Evolutionary conservation across 2,329 filamentous ascomycete species (phyloP).

Genomic region (Aspergillus chevalieri): DNA sequence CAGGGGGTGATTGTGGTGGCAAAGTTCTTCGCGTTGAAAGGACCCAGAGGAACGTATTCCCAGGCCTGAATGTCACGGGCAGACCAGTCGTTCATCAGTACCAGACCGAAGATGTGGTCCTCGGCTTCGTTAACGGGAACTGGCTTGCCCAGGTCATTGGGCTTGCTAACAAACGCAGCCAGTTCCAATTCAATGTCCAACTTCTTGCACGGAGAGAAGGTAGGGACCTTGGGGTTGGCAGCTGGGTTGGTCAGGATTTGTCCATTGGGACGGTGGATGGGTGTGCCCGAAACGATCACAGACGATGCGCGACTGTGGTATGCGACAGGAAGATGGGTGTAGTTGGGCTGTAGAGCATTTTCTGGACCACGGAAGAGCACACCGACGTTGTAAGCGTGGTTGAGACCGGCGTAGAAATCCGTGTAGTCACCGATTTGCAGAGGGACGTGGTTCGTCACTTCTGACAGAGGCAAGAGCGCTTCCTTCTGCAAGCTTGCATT

Average conservation of each 20-base stretch:
- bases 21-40: conserved; percentile 81
- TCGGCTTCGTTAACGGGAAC: conserved; percentile 60
- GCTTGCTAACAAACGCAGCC: conserved; percentile 64
- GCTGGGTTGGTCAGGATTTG: conserved; percentile 64
- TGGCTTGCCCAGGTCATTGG: conserved; percentile 59
- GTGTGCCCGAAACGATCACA: conserved; percentile 67
- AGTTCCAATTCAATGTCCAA: conserved; percentile 78
- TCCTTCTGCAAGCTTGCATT: conserved; percentile 53
- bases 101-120: conserved; percentile 69
- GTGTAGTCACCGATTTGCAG: conserved; percentile 78
- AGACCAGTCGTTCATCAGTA: conserved; percentile 83
- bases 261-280: conserved; percentile 66
- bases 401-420: conserved; percentile 75
- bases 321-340: conserved; percentile 71
- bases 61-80: conserved; percentile 75
- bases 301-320: conserved; percentile 76
- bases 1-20: conserved; percentile 70
- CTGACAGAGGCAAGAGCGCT: conserved; percentile 53
- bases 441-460: conserved; percentile 63
- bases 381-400: conserved; percentile 70
- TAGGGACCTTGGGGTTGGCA: conserved; percentile 56
- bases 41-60: conserved; percentile 78
- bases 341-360: conserved; percentile 73
- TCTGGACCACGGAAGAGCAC: conserved; percentile 65
- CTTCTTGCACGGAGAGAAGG: conserved; percentile 57